Evolutionary conservation across 768 basidiomycete genomes (phyloP).

Genomic region (Tricholoma sp.): DNA sequence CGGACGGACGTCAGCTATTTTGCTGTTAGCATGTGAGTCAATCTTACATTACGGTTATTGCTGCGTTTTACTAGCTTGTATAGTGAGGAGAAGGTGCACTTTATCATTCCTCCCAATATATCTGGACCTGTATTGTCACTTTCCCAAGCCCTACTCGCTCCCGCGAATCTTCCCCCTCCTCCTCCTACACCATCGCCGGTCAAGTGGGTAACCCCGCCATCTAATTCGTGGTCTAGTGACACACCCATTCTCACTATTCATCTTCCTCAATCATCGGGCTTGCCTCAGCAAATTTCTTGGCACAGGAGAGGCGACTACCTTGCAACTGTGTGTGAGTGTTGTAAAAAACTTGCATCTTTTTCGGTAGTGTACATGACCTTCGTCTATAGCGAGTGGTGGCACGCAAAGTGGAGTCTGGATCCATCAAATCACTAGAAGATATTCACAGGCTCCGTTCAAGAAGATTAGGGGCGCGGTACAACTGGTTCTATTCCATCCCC

Average conservation of each 20-base stretch:
- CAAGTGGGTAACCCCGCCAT: conserved; percentile 59
- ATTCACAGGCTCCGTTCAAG: conserved; percentile 97
- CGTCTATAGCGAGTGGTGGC: conserved; percentile 50
- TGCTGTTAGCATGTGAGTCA: conserved; percentile 70
- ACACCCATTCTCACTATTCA: conserved; percentile 55
- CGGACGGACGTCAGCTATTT: conserved; percentile 77
- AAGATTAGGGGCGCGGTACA: conserved; percentile 91
- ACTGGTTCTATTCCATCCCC: conserved; percentile 90
- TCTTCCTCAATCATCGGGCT: conserved; percentile 61
- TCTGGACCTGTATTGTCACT: conserved; percentile 50
- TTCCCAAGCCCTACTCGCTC: conserved; percentile 60
- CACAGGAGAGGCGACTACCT: conserved; percentile 95
- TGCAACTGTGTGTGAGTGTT: conserved; percentile 83
- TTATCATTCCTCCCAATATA: conserved; percentile 78
- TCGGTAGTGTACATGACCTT: conserved; percentile 9
- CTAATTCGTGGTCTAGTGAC: conserved; percentile 44
- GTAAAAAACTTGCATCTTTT: background rate
- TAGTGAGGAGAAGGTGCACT: conserved; percentile 79
- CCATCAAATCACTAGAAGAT: conserved; percentile 88
- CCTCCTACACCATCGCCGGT: conserved; percentile 56
- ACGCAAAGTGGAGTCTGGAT: conserved; percentile 88
- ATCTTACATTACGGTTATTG: conserved; percentile 1
- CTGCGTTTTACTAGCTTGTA: conserved; percentile 3
- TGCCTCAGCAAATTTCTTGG: conserved; percentile 82
- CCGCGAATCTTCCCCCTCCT: conserved; percentile 54